Base-by-base conservation (phyloP, 306 rosid species). In the Abrus pulchellus region DNA sequence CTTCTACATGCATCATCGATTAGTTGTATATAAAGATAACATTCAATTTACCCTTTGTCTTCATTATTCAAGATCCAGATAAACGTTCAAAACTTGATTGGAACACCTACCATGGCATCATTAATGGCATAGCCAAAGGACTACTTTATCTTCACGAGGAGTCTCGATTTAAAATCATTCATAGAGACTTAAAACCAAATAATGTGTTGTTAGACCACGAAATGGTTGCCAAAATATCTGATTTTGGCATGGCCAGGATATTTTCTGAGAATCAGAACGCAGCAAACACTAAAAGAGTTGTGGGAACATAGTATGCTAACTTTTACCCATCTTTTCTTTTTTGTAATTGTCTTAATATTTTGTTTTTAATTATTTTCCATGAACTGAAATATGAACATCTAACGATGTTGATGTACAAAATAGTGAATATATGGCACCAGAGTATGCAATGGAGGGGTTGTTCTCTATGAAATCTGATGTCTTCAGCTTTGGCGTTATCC, bases 401-500 rank as follows among this genome's bases (percentile, higher is more conserved):
- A 9, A 12, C 14, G 68, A 59, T 61, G 41, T 30, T 74, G 38
- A 68, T 73, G 7, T 2, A 20, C 12, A 64, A 71, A 77, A 76
- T 38, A 88, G 90, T 34, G 90, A 92, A 60, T 90, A 90, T 56
- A 90, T 90, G 87, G 84, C 94, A 56, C 92, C 92, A 1, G 89
- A 88, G 1, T 88, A 88, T 43, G 94, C 90, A 69, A 90, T 90
- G 89, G 86, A 83, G 14, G 92, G 92, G 9, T 9, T 85, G 12
- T 90, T 88, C 72, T 86, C 89, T 0, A 72, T 82, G 3, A 90
- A 90, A 69, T 90, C 92, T 0, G 91, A 90, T 79, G 88, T 85
- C 1, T 90, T 85, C 85, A 88, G 91, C 72, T 90, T 90, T n/a
- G 90, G 94, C 1, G 86, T 90, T 11, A 70, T 90, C 43, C 54